Base-by-base conservation (phyloP, 2,329 filamentous ascomycete species). In the Zalaria sp. region DNA sequence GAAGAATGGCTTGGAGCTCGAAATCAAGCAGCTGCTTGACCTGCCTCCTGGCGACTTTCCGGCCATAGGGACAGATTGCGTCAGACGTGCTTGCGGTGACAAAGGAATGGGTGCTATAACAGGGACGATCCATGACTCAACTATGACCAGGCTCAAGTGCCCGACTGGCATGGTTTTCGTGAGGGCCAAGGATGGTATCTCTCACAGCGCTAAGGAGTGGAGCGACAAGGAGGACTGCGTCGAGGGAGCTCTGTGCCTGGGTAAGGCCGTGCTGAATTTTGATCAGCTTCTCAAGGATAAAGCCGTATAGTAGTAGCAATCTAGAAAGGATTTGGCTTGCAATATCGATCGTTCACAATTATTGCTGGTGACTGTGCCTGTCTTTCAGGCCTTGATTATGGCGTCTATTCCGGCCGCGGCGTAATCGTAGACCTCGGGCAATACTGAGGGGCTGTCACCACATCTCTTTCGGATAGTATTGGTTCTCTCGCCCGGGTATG, bases 91-190 rank as follows among this genome's bases (percentile, higher is more conserved):
- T 11, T 53, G 54, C 35, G 46, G 51, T 27, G 46, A 51, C 32
- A 50, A 48, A 31, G 51, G 52, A 6, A 46, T 44, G 43, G 51
- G 37, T 34, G 47, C 34, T n/a, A 41, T 38, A 35, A 51, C 45
- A 42, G 49, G 43, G n/a, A 53, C 50, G 5, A 51, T 53, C 3
- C 54, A 59, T 39, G 53, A 57, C 42, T 50, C 45, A 7, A 53
- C 55, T 3, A 57, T 55, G 41, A 58, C 56, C 3, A 44, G 42
- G 10, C 46, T 49, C 11, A 42, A 47, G 37, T 47, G 47, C 10
- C 53, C 57, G n/a, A 57, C 55, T 1, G 53, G 50, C 7, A 57
- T 57, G 55, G 51, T 59, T 4, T 59, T 59, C 34, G 53, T 51
- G 1, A 43, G 48, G 4, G 51, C 47, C 10, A 49, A 46, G 38